Evolutionary conservation across 1,284 basidiomycete genomes (phyloP), one percentile per base, ranked within the genome.

Genomic region (Clitocybe nebularis): DNA sequence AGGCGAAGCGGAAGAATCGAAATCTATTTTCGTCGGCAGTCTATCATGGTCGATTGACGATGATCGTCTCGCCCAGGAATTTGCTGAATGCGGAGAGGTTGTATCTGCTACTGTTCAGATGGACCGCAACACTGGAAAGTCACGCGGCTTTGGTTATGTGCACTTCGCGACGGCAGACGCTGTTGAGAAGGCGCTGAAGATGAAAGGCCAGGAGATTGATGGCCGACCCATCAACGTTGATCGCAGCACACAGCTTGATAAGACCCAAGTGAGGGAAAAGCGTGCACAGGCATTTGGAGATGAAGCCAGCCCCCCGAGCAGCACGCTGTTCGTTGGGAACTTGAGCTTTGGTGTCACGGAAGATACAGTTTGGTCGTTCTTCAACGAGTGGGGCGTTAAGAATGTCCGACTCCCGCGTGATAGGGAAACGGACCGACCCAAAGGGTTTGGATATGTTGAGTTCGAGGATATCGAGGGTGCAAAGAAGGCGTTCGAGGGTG

Each of bases 41-140:
- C 78, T 99, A 39, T 95, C 92, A 23, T 99, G 93, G 93, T 93
- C 93, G 64, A 86, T 99, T 54, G 95, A 98, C 75, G 89, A 93
- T 64, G 95, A 97, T 67, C 93, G 93, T 79, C 83, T 99, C 52
- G 81, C 84, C 41, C 79, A 84, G 64, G 95, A 97, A 66, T 98
- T 99, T 57, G 82, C 84, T 37, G 74, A 78, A 42, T 94, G 84
- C 59, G 95, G 95, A 48, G 87, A 93, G 64, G 81, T 99, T 53
- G 77, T 84, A 52, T 83, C 81, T 25, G 93, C 92, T 10, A 84
- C 81, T 22, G 93, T 99, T 48, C 88, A 93, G 67, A 87, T 85
- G 68, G 93, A 99, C 67, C 89, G 93, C 51, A 84, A 87, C 52
- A 81, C 86, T 20, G 89, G 91, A 54, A 82, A 80, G 60, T 93